Conservation (phyloP, 345 rosid species). For the thale cress (Arabidopsis thaliana) region TAIR10.1 NC_003070.9:9361001-9361500, state of each 20-base stretch:
- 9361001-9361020: not conserved
- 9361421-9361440: conserved; percentile 79
- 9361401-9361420: conserved; percentile 92
- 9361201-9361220: conserved; percentile 91
- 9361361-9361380: conserved; percentile 80
- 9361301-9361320: conserved; percentile 74
- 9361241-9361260: conserved; percentile 93
- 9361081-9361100: conserved; percentile 28
- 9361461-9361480: conserved; percentile 60
- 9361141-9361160: conserved; percentile 93
- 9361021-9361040: not conserved
- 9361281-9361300: conserved; percentile 80
- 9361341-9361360: conserved; percentile 88
- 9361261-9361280: conserved; percentile 87
- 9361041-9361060: not conserved
- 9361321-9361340: conserved; percentile 77
- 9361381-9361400: conserved; percentile 86
- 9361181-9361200: conserved; percentile 95
- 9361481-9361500: conserved; percentile 89
- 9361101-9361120: conserved; percentile 89
- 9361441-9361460: conserved; percentile 67
- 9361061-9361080: not conserved
- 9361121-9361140: conserved; percentile 96
- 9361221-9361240: conserved; percentile 69
- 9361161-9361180: conserved; percentile 91